These are phyloP conservation scores for Magnolia kwangsiensis DNA, from an alignment of 164 flowering plant genomes.

Conservation along the genomic window DNA sequence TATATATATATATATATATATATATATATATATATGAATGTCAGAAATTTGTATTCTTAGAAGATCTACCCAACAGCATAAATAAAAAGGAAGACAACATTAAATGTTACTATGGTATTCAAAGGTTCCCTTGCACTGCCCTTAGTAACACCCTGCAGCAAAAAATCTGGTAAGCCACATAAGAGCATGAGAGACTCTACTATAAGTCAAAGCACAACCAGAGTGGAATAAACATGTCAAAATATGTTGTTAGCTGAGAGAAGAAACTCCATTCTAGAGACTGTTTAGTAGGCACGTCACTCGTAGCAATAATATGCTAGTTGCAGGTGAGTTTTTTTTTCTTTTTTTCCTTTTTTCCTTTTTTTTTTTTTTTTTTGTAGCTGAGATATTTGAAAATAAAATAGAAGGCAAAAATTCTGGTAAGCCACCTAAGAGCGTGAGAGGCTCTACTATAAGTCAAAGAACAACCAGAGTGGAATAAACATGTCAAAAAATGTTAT, in stretches of 20 bases:
- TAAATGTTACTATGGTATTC: background rate
- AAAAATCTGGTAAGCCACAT: background rate
- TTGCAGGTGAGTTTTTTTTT: background rate
- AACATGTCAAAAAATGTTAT: background rate
- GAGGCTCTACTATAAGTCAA: background rate
- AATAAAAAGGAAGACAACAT: background rate
- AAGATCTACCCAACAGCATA: background rate
- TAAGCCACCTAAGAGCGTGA: too few species aligned
- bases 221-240: background rate
- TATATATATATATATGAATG: too few species aligned
- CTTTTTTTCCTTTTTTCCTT: too few species aligned
- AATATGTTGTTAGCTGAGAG: background rate
- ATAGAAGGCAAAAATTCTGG: background rate
- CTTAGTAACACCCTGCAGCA: background rate
- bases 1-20: too few species aligned
- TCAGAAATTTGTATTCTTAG: background rate
- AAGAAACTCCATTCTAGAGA: background rate
- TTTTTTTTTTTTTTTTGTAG: background rate
- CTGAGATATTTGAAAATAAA: slow-evolving; percentile 3
- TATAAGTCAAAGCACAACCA: background rate
- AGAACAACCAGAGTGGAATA: background rate
- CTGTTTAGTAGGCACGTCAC: background rate
- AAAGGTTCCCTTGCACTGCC: background rate
- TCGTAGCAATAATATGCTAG: background rate
- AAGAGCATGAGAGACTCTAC: background rate